Base-by-base conservation (phyloP, 768 basidiomycete species). In the Rhizopogon vesiculosus region DNA sequence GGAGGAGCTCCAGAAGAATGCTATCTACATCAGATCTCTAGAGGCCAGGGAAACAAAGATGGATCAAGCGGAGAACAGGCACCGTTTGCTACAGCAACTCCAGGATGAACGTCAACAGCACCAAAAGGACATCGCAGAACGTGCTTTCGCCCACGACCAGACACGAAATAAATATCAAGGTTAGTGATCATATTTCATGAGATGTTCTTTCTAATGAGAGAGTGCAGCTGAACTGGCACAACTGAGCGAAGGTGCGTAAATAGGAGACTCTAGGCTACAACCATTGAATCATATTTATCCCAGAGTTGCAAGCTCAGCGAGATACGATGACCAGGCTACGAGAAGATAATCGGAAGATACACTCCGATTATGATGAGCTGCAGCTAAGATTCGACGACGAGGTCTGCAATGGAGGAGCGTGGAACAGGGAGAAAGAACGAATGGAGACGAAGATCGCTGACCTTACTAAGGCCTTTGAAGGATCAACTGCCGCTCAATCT, bases 391-490 rank as follows among this genome's bases (percentile, higher is more conserved):
- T 83, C 60, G 87, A 91, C 57, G 87, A 90, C 58, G 90, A 91
- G 63, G 78, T 87, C 7, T 88, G 86, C 68, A 87, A 81, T 55
- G 85, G 87, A 45, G 80, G 84, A 13, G 82, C 86, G 4, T 93
- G 91, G 92, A 87, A 87, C 74, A 88, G 89, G 65, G 91, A 94
- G 73, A 91, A 85, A 68, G 91, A 93, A 56, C 86, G 89, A 10
- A 74, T 93, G 72, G 90, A 93, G 58, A 87, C 82, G 51, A 92
- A 90, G 78, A 90, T 93, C 52, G 68, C 67, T 5, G 88, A 93
- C 66, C 64, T 91, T 56, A 85, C 81, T 22, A 85, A 83, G 54
- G 90, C 87, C 1, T 91, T 86, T 65, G 89, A 91, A 61, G 76
- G 85, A 1, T 86, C 89, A 1, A 80, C 78, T 1, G 79, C 78